Percentiles rank a stretch among this genome's conserved stretches.
Evolutionary conservation across 1,284 basidiomycete species (phyloP).

Genomic region (Moniliella sp.): DNA sequence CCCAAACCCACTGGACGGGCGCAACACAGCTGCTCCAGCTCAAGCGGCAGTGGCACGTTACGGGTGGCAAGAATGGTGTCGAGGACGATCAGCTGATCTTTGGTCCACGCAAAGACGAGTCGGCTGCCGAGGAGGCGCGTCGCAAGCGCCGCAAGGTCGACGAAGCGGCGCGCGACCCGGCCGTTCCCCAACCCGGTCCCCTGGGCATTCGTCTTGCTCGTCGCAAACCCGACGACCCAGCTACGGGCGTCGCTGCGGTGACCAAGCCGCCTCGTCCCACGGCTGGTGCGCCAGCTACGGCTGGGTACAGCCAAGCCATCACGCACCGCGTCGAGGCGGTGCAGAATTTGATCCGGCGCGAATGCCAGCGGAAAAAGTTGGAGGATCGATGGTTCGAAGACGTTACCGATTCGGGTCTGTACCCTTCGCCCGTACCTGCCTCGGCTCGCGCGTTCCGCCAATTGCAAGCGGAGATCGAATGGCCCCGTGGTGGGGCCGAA

Average conservation of each 20-base stretch:
- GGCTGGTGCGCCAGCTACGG: not conserved
- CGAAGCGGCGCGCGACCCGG: conserved; percentile 15
- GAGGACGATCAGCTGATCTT: conserved; percentile 28
- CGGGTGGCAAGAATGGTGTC: conserved; percentile 12
- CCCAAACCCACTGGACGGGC: conserved; percentile 17
- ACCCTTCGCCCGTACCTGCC: conserved; percentile 18
- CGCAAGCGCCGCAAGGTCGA: conserved; percentile 27
- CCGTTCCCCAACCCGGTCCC: too few relatives aligned
- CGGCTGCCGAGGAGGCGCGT: not conserved
- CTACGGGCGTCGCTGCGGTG: not conserved
- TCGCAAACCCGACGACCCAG: conserved; percentile 6
- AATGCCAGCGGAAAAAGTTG: conserved; percentile 17
- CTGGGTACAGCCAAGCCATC: conserved; percentile 16
- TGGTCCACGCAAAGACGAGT: conserved; percentile 7
- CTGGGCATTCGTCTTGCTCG: not conserved
- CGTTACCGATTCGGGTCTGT: conserved; percentile 22
- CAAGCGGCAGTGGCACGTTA: conserved; percentile 22
- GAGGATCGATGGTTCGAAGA: conserved; percentile 28
- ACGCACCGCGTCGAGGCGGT: conserved; percentile 24
- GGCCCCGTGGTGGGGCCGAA: not conserved
- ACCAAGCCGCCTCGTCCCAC: too few relatives aligned
- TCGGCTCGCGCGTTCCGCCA: conserved; percentile 21
- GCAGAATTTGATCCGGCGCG: conserved; percentile 27
- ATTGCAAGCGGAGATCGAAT: conserved; percentile 15
- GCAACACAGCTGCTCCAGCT: conserved; percentile 18